phyloP scores from a whole-genome alignment of 495 filamentous ascomycete species.

The Penicillium riverlandense region DNA sequence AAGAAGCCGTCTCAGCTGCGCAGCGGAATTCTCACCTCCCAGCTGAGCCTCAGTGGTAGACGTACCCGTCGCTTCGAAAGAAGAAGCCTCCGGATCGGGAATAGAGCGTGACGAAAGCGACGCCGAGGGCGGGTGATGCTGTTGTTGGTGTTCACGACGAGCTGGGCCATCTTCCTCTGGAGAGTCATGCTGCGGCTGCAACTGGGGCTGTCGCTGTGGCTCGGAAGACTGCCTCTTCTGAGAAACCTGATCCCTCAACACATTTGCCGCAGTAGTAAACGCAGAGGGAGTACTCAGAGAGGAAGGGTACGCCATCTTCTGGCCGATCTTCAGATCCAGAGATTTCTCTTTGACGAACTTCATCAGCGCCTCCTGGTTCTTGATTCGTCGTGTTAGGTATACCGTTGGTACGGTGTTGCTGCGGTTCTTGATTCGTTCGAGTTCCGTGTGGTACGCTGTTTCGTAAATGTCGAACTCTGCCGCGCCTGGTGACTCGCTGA shows the following conservation, averaged over 20 bases:
- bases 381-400: constrained; percentile 55
- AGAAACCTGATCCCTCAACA: constrained; percentile 15
- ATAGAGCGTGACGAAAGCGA: constrained; percentile 11
- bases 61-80: constrained; percentile 15
- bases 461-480: constrained; percentile 85
- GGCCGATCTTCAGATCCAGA: constrained; percentile 15
- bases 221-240: constrained; percentile 6
- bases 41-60: constrained; percentile 7
- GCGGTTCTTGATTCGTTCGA: constrained; percentile 57
- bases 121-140: constrained; percentile 7
- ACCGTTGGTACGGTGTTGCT: constrained; percentile 33
- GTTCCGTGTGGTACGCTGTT: constrained; percentile 73
- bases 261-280: constrained; percentile 12
- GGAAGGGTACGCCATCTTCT: background rate
- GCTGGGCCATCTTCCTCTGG: background rate
- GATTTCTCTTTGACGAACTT: constrained; percentile 27
- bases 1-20: constrained; percentile 17
- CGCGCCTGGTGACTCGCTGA: constrained; percentile 75
- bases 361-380: constrained; percentile 41
- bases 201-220: no score
- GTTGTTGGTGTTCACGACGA: background rate
- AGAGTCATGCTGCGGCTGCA: background rate
- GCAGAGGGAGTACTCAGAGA: constrained; percentile 4
- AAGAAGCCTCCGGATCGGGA: constrained; percentile 13
- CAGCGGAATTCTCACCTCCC: constrained; percentile 7